Base-by-base conservation (phyloP, 768 basidiomycete species). In the Paxillus ammoniavirescens region DNA sequence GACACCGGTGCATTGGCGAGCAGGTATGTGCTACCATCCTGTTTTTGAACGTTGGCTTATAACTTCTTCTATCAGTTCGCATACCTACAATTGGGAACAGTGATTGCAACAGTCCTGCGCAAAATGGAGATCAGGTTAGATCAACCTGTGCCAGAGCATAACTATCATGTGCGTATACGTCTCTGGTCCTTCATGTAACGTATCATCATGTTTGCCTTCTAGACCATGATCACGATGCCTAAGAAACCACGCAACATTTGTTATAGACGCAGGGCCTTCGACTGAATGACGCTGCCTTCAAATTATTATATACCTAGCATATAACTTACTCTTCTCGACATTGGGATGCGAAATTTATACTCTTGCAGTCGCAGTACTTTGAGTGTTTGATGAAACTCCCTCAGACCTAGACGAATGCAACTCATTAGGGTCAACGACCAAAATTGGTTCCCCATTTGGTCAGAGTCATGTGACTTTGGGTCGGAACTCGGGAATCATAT, bases 141-240 rank as follows among this genome's bases (percentile, higher is more conserved):
- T 17, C 60, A 65, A 36, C 46, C 60, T 8, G 77, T 99, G 52
- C 95, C 96, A 5, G 78, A 78, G 40, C 83, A 93, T 57, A 93
- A 98, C 73, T 99, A 94, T 72, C 87, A 91, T 63, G 93, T 94
- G 73, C 48, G 91, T 78, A 2, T 47, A 26, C 44, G 26, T 18
- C 12, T 38, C 49, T 4, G 18, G 18, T 3, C 9, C 21, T 42
- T 53, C 47, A 18, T 30, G n/a, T 52, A 45, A 40, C 55, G 2
- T 15, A 8, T 50, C 1, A 52, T 67, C 44, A 56, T 7, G 33
- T 47, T 50, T 47, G 47, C 30, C 2, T 8, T 61, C 10, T 63
- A 96, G 92, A 95, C 93, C 17, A 90, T 98, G 91, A 94, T 98
- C 62, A 89, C 91, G 44, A 84, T 92, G 75, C 94, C 95, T 43